Percentiles rank a stretch among this genome's conserved stretches.
Evolutionary conservation across 805 yeast species (phyloP).

Genomic region (Ogataea corticis): DNA sequence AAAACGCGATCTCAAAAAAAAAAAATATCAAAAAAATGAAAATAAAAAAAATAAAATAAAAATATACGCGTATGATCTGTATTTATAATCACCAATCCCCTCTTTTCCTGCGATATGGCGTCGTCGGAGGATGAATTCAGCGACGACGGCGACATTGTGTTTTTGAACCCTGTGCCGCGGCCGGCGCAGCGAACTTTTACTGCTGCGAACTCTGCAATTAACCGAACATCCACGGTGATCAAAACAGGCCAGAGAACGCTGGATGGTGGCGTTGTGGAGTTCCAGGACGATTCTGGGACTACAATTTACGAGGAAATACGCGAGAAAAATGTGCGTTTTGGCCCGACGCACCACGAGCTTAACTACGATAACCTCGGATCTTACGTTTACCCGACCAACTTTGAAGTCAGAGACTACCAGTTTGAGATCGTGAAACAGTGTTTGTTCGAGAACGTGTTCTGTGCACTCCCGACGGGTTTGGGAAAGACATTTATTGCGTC

Average conservation of each 20-base stretch:
- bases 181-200: background rate
- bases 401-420: constrained; percentile 86
- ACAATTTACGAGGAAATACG: constrained; percentile 29
- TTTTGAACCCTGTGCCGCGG: constrained; percentile 11
- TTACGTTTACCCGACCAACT: constrained; percentile 83
- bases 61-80: constrained; percentile 14
- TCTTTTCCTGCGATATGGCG: constrained; percentile 1
- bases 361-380: constrained; percentile 40
- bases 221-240: constrained; percentile 18
- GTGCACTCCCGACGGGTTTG: constrained; percentile 95
- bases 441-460: constrained; percentile 69
- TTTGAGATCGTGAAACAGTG: constrained; percentile 74
- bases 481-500: constrained; percentile 97
- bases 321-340: constrained; percentile 24
- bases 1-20: background rate
- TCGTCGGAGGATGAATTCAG: constrained; percentile 27
- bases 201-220: constrained; percentile 16
- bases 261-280: constrained; percentile 25
- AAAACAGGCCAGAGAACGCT: constrained; percentile 26
- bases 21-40: background rate
- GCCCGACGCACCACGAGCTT: constrained; percentile 53
- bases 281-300: constrained; percentile 14
- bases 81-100: background rate
- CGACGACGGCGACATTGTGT: constrained; percentile 26
- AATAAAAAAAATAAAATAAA: background rate